Evolutionary conservation across 2,329 filamentous ascomycete species (phyloP).

Genomic region (Aspergillaceae sp.): DNA sequence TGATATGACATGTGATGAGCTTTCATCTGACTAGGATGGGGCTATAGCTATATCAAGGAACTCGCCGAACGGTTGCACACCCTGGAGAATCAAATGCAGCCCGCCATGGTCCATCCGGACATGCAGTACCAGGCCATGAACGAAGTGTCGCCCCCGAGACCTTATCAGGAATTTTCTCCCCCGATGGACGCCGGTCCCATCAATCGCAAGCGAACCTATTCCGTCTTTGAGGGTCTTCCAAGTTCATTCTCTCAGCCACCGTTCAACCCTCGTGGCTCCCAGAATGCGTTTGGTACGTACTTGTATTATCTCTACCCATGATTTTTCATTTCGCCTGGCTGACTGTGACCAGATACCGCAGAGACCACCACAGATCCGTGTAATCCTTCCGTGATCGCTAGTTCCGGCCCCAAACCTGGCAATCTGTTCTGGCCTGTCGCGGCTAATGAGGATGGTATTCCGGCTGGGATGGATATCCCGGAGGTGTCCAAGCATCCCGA

Average conservation of each 20-base stretch:
- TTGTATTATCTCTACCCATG: not conserved
- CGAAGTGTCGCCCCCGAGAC: slow-evolving; percentile 33
- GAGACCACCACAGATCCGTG: slow-evolving; percentile 24
- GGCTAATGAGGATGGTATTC: slow-evolving; percentile 23
- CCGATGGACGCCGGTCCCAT: slow-evolving; percentile 37
- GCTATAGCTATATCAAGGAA: slow-evolving; percentile 73
- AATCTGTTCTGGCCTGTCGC: slow-evolving; percentile 32
- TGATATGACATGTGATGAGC: not conserved
- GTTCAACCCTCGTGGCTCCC: slow-evolving; percentile 27
- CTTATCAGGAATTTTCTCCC: slow-evolving; percentile 47
- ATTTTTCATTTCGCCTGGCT: slow-evolving; percentile 3
- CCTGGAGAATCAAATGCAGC: slow-evolving; percentile 66
- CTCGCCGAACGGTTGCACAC: slow-evolving; percentile 74
- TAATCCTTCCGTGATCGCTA: slow-evolving; percentile 30
- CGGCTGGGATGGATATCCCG: slow-evolving; percentile 23
- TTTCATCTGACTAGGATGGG: slow-evolving; percentile 11
- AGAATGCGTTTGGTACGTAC: slow-evolving; percentile 27
- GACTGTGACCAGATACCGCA: slow-evolving; percentile 11
- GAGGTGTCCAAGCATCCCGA: slow-evolving; percentile 25
- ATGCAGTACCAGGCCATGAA: slow-evolving; percentile 38
- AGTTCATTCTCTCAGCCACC: slow-evolving; percentile 34
- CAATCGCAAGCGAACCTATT: slow-evolving; percentile 42
- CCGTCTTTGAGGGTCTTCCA: slow-evolving; percentile 40
- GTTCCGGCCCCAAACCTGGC: slow-evolving; percentile 25
- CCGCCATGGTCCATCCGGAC: slow-evolving; percentile 30